phyloP scores from a whole-genome alignment of 2,329 filamentous ascomycete species.

The Arthrobotrys conoides region DNA sequence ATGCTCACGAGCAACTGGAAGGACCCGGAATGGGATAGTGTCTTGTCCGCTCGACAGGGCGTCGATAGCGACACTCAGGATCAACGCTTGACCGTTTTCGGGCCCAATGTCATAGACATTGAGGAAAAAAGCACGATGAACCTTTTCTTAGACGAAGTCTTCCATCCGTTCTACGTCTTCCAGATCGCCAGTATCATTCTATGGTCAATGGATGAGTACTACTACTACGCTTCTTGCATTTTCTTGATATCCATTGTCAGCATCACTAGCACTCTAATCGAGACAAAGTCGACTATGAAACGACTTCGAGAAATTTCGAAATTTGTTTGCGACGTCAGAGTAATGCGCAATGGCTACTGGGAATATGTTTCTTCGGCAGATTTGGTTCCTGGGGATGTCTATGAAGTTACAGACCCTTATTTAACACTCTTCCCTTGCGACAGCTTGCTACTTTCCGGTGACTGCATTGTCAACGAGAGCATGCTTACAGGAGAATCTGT shows the following conservation, averaged over 20 bases:
- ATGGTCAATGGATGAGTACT: conserved; percentile 97
- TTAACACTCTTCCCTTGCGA: conserved; percentile 91
- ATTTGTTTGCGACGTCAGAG: conserved; percentile 95
- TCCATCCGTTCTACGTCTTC: conserved; percentile 98
- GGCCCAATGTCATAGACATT: conserved; percentile 90
- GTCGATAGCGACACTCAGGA: conserved; percentile 91
- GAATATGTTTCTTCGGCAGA: conserved; percentile 87
- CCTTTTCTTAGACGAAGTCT: conserved; percentile 90
- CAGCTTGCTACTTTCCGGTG: conserved; percentile 88
- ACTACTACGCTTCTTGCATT: conserved; percentile 96
- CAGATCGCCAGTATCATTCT: conserved; percentile 93
- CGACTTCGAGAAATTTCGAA: conserved; percentile 90
- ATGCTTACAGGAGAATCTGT: conserved; percentile 98
- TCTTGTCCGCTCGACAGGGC: conserved; percentile 80
- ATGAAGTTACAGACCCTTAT: conserved; percentile 94
- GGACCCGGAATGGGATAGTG: conserved; percentile 87
- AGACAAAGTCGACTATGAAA: conserved; percentile 92
- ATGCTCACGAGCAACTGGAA: conserved; percentile 91
- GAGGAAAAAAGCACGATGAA: conserved; percentile 87
- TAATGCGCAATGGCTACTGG: conserved; percentile 95
- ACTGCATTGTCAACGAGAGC: conserved; percentile 99
- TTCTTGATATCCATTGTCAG: conserved; percentile 94
- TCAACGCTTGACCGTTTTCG: conserved; percentile 86
- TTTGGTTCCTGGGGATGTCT: conserved; percentile 94
- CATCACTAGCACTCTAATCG: conserved; percentile 88